Conservation (phyloP, 768 basidiomycete species). For the Pleurotus sapidus region DNA sequence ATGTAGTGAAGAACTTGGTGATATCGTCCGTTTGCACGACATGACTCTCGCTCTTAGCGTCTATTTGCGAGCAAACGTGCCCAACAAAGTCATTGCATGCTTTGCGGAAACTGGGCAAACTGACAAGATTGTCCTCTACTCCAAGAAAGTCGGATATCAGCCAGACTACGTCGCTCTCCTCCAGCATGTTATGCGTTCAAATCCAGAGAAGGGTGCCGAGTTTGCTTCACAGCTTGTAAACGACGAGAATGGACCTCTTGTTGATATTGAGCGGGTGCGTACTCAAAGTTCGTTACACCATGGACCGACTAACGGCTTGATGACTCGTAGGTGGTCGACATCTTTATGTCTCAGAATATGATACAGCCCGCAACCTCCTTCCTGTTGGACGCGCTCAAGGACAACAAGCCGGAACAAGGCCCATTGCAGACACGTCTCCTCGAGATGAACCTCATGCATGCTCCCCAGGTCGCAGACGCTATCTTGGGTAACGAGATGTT, state of each 20-base stretch:
- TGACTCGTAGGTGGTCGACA: slow-evolving; percentile 77
- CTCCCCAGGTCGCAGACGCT: slow-evolving; percentile 98
- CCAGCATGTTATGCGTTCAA: slow-evolving; percentile 95
- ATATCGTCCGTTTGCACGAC: slow-evolving; percentile 91
- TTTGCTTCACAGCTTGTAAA: slow-evolving; percentile 95
- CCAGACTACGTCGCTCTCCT: slow-evolving; percentile 92
- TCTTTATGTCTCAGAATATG: slow-evolving; percentile 99
- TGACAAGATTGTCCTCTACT: slow-evolving; percentile 96
- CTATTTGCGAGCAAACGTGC: slow-evolving; percentile 95
- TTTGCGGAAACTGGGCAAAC: slow-evolving; percentile 99
- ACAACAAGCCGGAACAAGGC: slow-evolving; percentile 96
- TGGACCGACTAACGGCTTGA: neutral
- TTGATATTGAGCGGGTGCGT: slow-evolving; percentile 87
- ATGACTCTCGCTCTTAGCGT: slow-evolving; percentile 97
- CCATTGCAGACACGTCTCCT: slow-evolving; percentile 93
- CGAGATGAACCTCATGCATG: slow-evolving; percentile 97
- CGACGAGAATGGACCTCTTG: slow-evolving; percentile 88
- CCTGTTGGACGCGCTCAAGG: slow-evolving; percentile 95
- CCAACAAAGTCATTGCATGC: slow-evolving; percentile 98
- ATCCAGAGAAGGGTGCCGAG: slow-evolving; percentile 97
- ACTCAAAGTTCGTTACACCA: neutral
- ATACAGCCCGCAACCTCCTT: slow-evolving; percentile 99
- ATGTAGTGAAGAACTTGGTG: slow-evolving; percentile 97
- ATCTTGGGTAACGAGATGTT: slow-evolving; percentile 99
- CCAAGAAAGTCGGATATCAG: slow-evolving; percentile 92